These are phyloP conservation scores for Thuidium tamariscinum DNA, from an alignment of 225 moss, liverwort and hornwort genomes.

Conservation along the genomic window DNA sequence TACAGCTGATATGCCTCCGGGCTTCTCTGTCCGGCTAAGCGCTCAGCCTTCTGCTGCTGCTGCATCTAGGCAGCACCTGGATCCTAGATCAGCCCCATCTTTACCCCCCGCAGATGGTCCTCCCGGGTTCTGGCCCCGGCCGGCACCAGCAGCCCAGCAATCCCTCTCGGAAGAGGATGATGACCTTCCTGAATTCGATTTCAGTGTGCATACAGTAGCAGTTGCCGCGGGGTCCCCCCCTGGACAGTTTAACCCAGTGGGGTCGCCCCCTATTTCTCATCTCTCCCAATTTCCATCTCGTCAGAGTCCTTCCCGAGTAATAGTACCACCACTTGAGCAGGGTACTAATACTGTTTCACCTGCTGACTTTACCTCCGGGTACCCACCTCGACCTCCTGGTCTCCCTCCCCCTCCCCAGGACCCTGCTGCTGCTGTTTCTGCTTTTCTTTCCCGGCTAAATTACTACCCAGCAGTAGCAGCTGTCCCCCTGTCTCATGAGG, in stretches of 20 bases:
- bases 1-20: conserved; percentile 33
- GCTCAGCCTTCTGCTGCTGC: neutral
- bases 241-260: conserved; percentile 4
- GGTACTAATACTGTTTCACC: neutral
- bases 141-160: conserved; percentile 15
- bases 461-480: conserved; percentile 14
- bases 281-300: conserved; percentile 13
- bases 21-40: conserved; percentile 15
- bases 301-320: conserved; percentile 11
- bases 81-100: conserved; percentile 24
- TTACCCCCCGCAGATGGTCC: conserved; percentile 47
- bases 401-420: conserved; percentile 29
- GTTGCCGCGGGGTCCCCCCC: neutral
- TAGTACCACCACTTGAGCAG: conserved; percentile 1
- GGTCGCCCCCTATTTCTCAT: neutral
- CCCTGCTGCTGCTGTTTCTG: conserved; percentile 18
- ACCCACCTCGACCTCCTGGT: conserved; percentile 18
- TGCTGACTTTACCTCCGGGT: conserved; percentile 10
- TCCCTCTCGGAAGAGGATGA: conserved; percentile 56
- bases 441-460: conserved; percentile 12
- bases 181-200: conserved; percentile 92
- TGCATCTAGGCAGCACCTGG: conserved; percentile 12
- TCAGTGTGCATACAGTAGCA: conserved; percentile 37
- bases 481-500: conserved; percentile 16
- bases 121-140: conserved; percentile 65